Evolutionary conservation across 2,329 filamentous ascomycete genomes (phyloP).

Genomic region (Fusarium metavorans): DNA sequence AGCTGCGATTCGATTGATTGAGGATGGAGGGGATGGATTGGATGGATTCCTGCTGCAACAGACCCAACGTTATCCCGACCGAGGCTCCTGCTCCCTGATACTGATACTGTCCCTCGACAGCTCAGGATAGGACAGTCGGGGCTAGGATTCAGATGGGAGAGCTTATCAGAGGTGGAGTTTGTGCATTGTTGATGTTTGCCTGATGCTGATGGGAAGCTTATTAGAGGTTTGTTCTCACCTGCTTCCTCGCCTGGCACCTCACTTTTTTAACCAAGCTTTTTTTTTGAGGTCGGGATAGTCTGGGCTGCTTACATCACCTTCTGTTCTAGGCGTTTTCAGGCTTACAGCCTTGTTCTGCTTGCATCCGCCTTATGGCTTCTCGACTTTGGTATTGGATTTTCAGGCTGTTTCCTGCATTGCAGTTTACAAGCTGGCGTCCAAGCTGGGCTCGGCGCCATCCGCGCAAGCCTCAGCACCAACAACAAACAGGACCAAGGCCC

Average conservation of each 20-base stretch:
- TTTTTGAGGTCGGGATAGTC: background rate
- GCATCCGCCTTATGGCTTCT: slow-evolving; percentile 10
- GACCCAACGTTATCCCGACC: slow-evolving; percentile 2
- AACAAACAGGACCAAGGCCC: background rate
- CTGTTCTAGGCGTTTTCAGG: slow-evolving; percentile 9
- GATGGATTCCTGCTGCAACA: background rate
- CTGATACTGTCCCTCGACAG: background rate
- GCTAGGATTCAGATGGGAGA: background rate
- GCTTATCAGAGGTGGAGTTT: slow-evolving; percentile 14
- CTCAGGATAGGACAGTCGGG: background rate
- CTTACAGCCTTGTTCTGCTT: slow-evolving; percentile 9
- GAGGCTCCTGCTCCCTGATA: slow-evolving; percentile 9
- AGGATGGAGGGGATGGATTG: background rate
- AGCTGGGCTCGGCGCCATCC: slow-evolving; percentile 28
- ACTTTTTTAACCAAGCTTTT: background rate
- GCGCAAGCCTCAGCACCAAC: slow-evolving; percentile 7
- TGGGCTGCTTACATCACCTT: slow-evolving; percentile 33
- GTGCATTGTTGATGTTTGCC: slow-evolving; percentile 13
- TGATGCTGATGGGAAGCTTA: slow-evolving; percentile 13
- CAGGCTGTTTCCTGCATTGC: slow-evolving; percentile 10
- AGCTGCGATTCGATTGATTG: slow-evolving; percentile 7
- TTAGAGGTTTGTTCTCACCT: background rate
- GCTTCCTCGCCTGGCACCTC: background rate
- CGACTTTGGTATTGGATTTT: slow-evolving; percentile 20
- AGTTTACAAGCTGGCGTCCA: slow-evolving; percentile 6